A percentile compares a stretch with the other conserved stretches of the same genome.
phyloP scores from a whole-genome alignment of 2,329 filamentous ascomycete species.

The Phialophora expanda region DNA sequence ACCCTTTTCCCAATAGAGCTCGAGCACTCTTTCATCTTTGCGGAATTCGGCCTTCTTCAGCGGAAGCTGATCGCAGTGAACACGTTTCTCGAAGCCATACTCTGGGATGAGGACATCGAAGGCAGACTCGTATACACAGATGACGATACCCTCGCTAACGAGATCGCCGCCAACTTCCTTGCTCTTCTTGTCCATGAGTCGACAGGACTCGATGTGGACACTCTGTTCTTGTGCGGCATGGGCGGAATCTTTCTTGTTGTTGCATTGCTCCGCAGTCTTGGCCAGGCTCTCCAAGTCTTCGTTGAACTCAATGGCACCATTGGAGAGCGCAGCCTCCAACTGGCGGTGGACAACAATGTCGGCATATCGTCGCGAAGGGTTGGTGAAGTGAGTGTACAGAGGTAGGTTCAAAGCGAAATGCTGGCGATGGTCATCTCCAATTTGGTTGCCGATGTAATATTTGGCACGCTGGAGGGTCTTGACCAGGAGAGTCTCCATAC shows the following conservation, averaged over 20 bases:
- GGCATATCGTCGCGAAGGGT: conserved; percentile 90
- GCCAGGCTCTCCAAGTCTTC: conserved; percentile 87
- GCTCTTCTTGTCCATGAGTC: conserved; percentile 90
- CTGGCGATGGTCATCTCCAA: conserved; percentile 74
- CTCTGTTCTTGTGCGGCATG: conserved; percentile 98
- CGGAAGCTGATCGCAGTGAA: conserved; percentile 96
- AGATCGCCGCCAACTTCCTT: conserved; percentile 87
- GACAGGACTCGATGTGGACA: conserved; percentile 96
- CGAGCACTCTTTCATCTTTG: conserved; percentile 91
- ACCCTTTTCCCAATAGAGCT: conserved; percentile 99
- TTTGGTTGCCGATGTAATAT: conserved; percentile 86
- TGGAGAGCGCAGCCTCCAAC: conserved; percentile 82
- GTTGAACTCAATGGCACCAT: conserved; percentile 79
- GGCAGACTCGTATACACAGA: conserved; percentile 97
- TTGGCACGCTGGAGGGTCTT: conserved; percentile 97
- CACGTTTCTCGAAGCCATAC: conserved; percentile 98
- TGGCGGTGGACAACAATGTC: conserved; percentile 96
- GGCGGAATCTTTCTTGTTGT: conserved; percentile 98
- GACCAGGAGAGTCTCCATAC: conserved; percentile 93
- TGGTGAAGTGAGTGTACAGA: conserved; percentile 96
- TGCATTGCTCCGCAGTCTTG: conserved; percentile 94
- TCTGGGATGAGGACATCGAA: conserved; percentile 98
- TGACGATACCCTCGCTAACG: conserved; percentile 91
- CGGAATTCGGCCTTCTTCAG: conserved; percentile 98
- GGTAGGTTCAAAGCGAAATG: conserved; percentile 94